A percentile compares a stretch with the other conserved stretches of the same genome.
Conservation (phyloP, 306 rosid genomes). For the Calophaca sinica region DNA sequence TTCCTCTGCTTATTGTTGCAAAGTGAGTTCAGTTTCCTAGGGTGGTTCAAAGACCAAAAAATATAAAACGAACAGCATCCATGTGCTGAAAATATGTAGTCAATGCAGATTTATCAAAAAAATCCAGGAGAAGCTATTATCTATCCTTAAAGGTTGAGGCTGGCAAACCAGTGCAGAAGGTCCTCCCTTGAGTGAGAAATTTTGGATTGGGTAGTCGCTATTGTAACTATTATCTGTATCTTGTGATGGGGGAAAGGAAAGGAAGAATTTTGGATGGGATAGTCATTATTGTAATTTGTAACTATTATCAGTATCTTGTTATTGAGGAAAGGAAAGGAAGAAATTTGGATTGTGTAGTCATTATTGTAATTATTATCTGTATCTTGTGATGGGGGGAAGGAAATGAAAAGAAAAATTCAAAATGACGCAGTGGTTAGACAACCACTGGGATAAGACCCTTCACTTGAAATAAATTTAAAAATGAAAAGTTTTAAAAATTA, state of each 20-base stretch:
- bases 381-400: conserved; percentile 22
- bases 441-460: conserved; percentile 17
- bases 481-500: conserved; percentile 3
- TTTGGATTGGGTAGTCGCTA: background rate
- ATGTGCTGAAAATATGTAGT: conserved; percentile 31
- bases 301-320: conserved; percentile 5
- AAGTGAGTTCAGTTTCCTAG: conserved; percentile 22
- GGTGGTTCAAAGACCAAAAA: background rate
- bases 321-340: background rate
- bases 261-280: background rate
- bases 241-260: conserved; percentile 17
- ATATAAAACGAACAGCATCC: conserved; percentile 3
- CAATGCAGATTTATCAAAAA: conserved; percentile 32
- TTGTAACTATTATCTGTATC: conserved; percentile 17
- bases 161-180: conserved; percentile 26
- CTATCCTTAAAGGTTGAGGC: conserved; percentile 31
- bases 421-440: conserved; percentile 24
- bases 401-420: background rate
- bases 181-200: background rate
- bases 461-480: background rate
- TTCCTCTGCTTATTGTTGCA: conserved; percentile 1
- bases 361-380: conserved; percentile 19
- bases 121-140: conserved; percentile 15
- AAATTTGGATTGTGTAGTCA: background rate
- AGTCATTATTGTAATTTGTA: background rate